phyloP scores from a whole-genome alignment of 306 rosid species.

The Prosopis cineraria region DNA sequence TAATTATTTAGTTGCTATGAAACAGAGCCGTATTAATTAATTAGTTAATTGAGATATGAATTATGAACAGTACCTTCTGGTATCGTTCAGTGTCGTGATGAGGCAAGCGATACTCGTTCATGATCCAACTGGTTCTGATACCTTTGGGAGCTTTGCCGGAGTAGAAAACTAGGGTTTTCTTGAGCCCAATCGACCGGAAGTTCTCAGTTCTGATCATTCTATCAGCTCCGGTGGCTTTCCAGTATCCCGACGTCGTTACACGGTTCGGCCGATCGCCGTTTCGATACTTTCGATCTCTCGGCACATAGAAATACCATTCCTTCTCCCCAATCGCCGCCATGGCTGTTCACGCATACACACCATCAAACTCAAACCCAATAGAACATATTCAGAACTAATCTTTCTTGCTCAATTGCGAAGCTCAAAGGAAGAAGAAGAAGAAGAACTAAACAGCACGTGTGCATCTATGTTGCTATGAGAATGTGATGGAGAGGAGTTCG shows the following conservation, averaged over 20 bases:
- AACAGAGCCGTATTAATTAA: background rate
- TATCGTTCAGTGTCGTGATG: slow-evolving; percentile 94
- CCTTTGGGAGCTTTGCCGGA: slow-evolving; percentile 99
- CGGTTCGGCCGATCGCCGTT: slow-evolving; percentile 96
- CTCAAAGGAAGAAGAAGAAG: background rate
- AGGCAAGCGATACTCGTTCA: slow-evolving; percentile 97
- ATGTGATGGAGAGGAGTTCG: background rate
- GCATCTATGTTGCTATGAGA: background rate
- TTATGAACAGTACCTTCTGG: slow-evolving; percentile 67
- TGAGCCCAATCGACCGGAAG: slow-evolving; percentile 79
- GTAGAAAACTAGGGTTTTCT: slow-evolving; percentile 99
- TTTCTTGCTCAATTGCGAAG: background rate
- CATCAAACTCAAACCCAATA: background rate
- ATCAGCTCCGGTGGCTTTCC: slow-evolving; percentile 99
- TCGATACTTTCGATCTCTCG: slow-evolving; percentile 83
- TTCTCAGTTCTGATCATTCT: slow-evolving; percentile 84
- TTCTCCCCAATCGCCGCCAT: slow-evolving; percentile 98
- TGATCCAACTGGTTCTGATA: slow-evolving; percentile 93
- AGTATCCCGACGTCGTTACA: slow-evolving; percentile 91
- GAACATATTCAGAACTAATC: background rate
- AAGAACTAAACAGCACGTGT: background rate
- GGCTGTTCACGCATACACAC: slow-evolving; percentile 42
- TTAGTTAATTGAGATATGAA: background rate
- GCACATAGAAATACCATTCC: slow-evolving; percentile 98
- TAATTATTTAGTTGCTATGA: background rate